A percentile compares a stretch with the other conserved stretches of the same genome.
phyloP scores from a whole-genome alignment of 1,284 basidiomycete genomes.

The Puccinia coronata region DNA sequence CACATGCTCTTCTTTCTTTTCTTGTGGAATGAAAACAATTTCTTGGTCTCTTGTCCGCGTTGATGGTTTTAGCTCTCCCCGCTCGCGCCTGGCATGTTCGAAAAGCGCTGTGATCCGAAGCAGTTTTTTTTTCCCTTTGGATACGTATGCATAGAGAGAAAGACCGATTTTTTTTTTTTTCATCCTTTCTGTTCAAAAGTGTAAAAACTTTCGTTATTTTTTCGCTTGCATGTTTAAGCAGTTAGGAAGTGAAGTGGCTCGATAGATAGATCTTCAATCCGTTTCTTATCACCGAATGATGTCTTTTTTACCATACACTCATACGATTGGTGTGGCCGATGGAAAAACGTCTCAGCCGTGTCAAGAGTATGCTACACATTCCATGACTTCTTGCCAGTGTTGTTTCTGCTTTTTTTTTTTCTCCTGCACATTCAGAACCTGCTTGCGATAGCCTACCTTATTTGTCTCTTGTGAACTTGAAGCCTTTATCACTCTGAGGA shows the following conservation, averaged over 20 bases:
- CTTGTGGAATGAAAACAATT: not conserved
- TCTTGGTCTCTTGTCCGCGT: not conserved
- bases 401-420: no score
- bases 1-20: not conserved
- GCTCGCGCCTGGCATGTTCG: slow-evolving; percentile 46
- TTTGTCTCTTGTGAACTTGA: no score
- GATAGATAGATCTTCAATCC: not conserved
- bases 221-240: not conserved
- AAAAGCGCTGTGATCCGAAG: slow-evolving; percentile 24
- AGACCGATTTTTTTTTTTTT: not conserved
- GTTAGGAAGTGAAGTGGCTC: not conserved
- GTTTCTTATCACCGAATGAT: not conserved
- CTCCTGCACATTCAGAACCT: no score
- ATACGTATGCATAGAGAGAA: not conserved
- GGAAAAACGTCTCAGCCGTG: no score
- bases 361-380: no score
- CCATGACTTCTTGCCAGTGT: no score
- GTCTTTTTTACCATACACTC: not conserved
- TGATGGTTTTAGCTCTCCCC: slow-evolving; percentile 27
- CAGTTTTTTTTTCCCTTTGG: not conserved
- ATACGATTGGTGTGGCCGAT: no score
- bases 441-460: no score
- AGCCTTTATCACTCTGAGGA: no score
- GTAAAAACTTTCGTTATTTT: not conserved
- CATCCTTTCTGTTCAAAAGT: not conserved